Evolutionary conservation across 73 alveolate species (phyloP), one percentile per base, ranked within the genome.

Genomic region (Tetrahymena borealis): DNA sequence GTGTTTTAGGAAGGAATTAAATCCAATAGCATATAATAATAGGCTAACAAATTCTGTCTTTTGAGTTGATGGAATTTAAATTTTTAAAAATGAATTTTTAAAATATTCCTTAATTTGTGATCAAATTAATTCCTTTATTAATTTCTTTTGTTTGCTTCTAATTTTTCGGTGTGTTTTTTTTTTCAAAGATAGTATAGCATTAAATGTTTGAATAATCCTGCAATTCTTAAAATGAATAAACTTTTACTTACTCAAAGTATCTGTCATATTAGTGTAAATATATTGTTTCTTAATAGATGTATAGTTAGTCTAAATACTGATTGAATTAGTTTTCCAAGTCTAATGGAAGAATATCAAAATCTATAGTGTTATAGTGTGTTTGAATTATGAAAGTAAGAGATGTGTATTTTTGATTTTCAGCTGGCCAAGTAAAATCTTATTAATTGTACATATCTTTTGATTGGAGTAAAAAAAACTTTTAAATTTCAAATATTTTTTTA

Each of bases 41-140:
- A 60, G 85, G 85, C 85, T 60, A 60, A n/a, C 85, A 60, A 60
- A 60, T 60, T 60, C 85, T 60, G 85, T 60, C 85, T 60, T 60
- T 60, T 60, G 85, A 60, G n/a, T 60, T 60, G 3, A 60, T 24
- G 85, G 85, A 60, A 60, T 60, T 60, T 60, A 60, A 60, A 60
- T 60, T 60, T 60, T 60, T 60, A 60, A 60, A 60, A 60, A 60
- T 60, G 85, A 60, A 60, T 60, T 24, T 60, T 60, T 35, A 60
- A 60, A 60, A 60, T n/a, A 60, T 60, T 60, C 9, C 28, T 60
- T 60, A 60, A 60, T 60, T 60, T 24, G 85, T 20, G 28, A 60
- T 60, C 85, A 24, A 16, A 60, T 60, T 60, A 60, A 60, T 60
- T 60, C 28, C 85, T 60, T 60, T 39, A 60, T 60, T 60, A 60